Evolutionary conservation across 768 basidiomycete genomes (phyloP).

Genomic region (Agaricus sinodeliciosus): DNA sequence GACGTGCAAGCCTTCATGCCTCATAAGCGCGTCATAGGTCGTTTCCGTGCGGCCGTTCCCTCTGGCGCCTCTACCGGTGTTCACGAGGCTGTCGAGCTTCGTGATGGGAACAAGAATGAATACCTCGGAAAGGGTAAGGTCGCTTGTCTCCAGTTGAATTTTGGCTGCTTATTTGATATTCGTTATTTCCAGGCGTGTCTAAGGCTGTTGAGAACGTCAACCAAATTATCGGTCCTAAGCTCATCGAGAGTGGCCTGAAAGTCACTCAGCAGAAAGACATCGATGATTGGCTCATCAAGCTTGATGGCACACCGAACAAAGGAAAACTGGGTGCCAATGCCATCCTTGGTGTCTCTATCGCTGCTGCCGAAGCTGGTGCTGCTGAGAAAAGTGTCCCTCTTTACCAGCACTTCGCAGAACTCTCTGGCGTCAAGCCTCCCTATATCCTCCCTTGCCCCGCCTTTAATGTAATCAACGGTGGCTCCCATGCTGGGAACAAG

Average conservation of each 20-base stretch:
- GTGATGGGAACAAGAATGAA: slow-evolving; percentile 87
- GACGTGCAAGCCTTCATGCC: background rate
- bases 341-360: slow-evolving; percentile 97
- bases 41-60: slow-evolving; percentile 91
- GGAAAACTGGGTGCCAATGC: slow-evolving; percentile 99
- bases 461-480: slow-evolving; percentile 99
- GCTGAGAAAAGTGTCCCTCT: slow-evolving; percentile 93
- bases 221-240: slow-evolving; percentile 78
- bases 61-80: slow-evolving; percentile 98
- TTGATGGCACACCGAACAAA: slow-evolving; percentile 97
- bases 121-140: slow-evolving; percentile 92
- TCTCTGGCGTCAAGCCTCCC: slow-evolving; percentile 92
- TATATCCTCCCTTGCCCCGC: slow-evolving; percentile 88
- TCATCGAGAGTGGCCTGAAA: slow-evolving; percentile 76
- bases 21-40: slow-evolving; percentile 41
- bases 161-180: background rate
- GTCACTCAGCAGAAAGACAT: slow-evolving; percentile 93
- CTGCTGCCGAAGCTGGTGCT: slow-evolving; percentile 88
- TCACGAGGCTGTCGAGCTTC: slow-evolving; percentile 98
- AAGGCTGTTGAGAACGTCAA: slow-evolving; percentile 97
- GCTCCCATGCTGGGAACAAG: slow-evolving; percentile 99
- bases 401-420: slow-evolving; percentile 93
- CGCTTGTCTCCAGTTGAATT: slow-evolving; percentile 2
- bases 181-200: slow-evolving; percentile 56
- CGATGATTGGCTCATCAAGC: slow-evolving; percentile 97